Base-by-base conservation (phyloP, 2,329 filamentous ascomycete genomes). In the Ophiobolus disseminans region DNA sequence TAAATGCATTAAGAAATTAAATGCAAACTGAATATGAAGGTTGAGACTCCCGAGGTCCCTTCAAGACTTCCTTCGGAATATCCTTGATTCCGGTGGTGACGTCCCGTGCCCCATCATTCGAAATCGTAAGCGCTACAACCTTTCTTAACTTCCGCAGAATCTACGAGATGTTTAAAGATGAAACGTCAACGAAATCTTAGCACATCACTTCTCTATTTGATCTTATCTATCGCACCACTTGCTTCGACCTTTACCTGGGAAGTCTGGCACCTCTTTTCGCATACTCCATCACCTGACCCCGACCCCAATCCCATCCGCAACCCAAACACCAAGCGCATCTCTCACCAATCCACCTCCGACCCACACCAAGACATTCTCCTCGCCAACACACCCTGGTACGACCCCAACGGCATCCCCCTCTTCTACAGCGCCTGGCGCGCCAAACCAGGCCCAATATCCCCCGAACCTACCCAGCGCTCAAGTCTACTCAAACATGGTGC, bases 361-460 rank as follows among this genome's bases (percentile, higher is more conserved):
- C 26, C 31, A 21, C 20, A 26, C 7, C 36, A 34, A 25, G 36
- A 47, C 30, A 17, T 28, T 11, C 44, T 47, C 11, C 21, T 10
- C 11, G 28, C 34, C 8, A 30, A 47, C 16, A 30, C 19, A 28
- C n/a, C 13, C 10, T 47, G 37, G 44, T 47, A 32, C 20, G 20
- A 40, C 17, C n/a, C 23, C 6, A 28, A 22, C 14, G 44, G 44
- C 20, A 47, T 28, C n/a, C 44, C 44, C 17, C 36, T 34, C 4
- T 47, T 47, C 38, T 40, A 47, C 20, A 40, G 36, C 19, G 44
- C 44, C 5, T 47, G 37, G 36, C 36, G 44, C 3, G 26, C 37
- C 22, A 30, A 38, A 3, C 41, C 41, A 11, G 23, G 9, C 10
- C 19, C 21, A 40, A 23, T 19, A 31, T 16, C 34, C 14, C 28